Evolutionary conservation across 1,284 basidiomycete species (phyloP), one percentile per base, ranked within the genome.

Genomic region (Porodaedalea pini): DNA sequence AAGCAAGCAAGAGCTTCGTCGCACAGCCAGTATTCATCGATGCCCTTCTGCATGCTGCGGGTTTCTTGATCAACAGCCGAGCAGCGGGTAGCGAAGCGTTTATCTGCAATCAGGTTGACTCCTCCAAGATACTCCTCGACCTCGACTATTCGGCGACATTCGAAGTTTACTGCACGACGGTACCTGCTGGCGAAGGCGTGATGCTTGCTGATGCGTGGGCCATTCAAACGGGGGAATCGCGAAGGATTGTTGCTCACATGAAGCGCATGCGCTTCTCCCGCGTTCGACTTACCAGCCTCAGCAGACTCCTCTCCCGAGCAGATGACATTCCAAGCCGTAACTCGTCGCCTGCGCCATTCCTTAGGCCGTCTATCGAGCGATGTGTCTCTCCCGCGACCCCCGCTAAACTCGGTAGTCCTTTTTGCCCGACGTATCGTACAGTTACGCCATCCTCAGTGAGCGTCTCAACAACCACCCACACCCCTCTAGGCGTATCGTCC

Each of bases 41-140:
- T 62, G 80, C 82, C 0, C 71, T 89, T 23, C 72, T 88, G 31
- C 87, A 90, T 59, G 75, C 80, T 31, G 80, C 85, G 0, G 87
- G 87, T 1, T 86, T 90, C 68, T 70, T 88, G 41, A 76, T 80
- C 27, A 90, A 89, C 67, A 68, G 82, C 66, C 76, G 74, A 39
- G 78, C 75, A 2, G 71, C 70, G 1, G 61, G 71, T 21, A 71
- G 78, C 34, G 78, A 86, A 49, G 81, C 76, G 0, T 86, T 79
- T 66, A 84, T 90, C 58, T 89, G 87, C 71, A 75, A 69, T 37
- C 73, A 78, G 36, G 74, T 86, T 29, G 78, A 75, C 23, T 67
- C 73, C 10, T 70, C 84, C 41, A 75, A 76, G 54, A 65, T 82
- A 3, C 61, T 82, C 0, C 70, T 77, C 2, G 67, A 73, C 19